A percentile compares a stretch with the other conserved stretches of the same genome.
Evolutionary conservation across 108 stramenopile species (phyloP).

Genomic region (Skeletonema costatum): DNA sequence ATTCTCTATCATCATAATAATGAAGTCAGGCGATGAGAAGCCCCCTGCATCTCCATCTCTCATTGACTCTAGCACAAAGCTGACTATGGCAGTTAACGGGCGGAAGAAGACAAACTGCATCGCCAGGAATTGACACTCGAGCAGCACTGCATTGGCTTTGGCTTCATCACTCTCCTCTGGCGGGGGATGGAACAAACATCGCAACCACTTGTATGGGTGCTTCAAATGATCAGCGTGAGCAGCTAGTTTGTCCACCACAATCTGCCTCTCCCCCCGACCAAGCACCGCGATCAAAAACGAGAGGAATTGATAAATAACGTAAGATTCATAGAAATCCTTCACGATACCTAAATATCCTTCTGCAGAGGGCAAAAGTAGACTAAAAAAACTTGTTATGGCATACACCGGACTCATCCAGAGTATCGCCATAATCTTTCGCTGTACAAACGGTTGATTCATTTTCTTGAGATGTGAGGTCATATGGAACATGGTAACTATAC

Average conservation of each 20-base stretch:
- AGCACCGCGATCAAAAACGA: constrained; percentile 81
- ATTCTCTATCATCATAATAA: constrained; percentile 73
- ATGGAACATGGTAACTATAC: constrained; percentile 82
- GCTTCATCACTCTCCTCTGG: constrained; percentile 62
- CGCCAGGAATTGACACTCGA: constrained; percentile 80
- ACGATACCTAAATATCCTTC: constrained; percentile 71
- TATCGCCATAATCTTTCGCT: constrained; percentile 81
- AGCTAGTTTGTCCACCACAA: constrained; percentile 65
- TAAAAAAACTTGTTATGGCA: constrained; percentile 70
- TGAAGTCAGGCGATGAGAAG: constrained; percentile 66
- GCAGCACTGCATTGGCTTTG: constrained; percentile 81
- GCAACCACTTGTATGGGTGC: constrained; percentile 54
- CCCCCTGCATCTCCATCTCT: background rate
- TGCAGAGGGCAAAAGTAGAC: constrained; percentile 60
- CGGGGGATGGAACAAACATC: constrained; percentile 60
- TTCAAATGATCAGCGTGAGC: constrained; percentile 64
- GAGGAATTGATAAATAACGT: constrained; percentile 84
- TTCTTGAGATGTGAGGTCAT: constrained; percentile 80
- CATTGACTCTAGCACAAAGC: constrained; percentile 48
- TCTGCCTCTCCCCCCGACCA: constrained; percentile 70
- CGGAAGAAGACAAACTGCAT: constrained; percentile 89
- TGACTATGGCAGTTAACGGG: constrained; percentile 65
- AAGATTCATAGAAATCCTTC: constrained; percentile 70
- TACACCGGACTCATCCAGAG: constrained; percentile 94
- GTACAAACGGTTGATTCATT: constrained; percentile 81